phyloP scores from a whole-genome alignment of 306 rosid genomes.

The Ochetophila trinervis region DNA sequence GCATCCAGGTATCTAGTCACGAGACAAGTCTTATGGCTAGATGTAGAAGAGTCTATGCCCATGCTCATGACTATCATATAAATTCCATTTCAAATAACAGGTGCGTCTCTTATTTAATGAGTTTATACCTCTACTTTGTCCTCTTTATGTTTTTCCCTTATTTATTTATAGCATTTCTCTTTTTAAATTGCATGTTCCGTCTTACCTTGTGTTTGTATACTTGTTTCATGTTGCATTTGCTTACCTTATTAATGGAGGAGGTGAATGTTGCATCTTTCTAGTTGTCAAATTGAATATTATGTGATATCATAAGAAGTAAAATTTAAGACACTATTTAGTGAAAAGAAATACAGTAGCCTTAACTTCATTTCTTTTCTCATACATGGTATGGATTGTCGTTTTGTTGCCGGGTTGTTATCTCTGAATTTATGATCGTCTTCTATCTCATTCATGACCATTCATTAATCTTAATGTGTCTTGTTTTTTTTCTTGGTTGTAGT shows the following conservation, averaged over 20 bases:
- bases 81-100: constrained; percentile 98
- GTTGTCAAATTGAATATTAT: not conserved
- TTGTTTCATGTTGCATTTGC: constrained; percentile 4
- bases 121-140: not conserved
- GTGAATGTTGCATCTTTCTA: not conserved
- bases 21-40: constrained; percentile 87
- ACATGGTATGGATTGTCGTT: constrained; percentile 1
- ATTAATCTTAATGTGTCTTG: not conserved
- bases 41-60: constrained; percentile 96
- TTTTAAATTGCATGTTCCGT: no score
- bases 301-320: not conserved
- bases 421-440: not conserved
- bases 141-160: not conserved
- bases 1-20: constrained; percentile 63
- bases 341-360: not conserved
- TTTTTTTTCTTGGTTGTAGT: constrained; percentile 41
- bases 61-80: constrained; percentile 99
- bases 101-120: constrained; percentile 31
- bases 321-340: not conserved
- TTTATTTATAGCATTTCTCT: not conserved
- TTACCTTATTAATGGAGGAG: constrained; percentile 1
- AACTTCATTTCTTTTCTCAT: not conserved
- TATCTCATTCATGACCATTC: not conserved
- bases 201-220: constrained; percentile 9
- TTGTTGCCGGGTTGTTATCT: not conserved